Evolutionary conservation across 2,329 filamentous ascomycete genomes (phyloP).

Genomic region (Zymoseptoria crescenta): DNA sequence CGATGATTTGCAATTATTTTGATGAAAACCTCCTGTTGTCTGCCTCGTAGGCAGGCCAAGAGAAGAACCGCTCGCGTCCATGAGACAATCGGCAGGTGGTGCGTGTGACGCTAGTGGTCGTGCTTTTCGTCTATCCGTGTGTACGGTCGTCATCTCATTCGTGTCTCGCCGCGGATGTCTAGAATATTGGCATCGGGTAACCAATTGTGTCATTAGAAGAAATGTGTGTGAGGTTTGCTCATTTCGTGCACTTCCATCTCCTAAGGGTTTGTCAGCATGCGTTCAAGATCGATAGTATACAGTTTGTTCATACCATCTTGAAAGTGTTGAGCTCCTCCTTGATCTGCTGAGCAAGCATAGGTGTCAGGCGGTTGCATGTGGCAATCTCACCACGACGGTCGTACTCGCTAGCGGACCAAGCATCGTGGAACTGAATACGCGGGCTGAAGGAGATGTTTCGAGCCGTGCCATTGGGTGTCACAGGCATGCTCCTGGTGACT

Average conservation of each 20-base stretch:
- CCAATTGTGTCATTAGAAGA: conserved; percentile 66
- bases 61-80: neutral
- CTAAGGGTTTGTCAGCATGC: conserved; percentile 48
- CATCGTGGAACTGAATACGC: conserved; percentile 89
- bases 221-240: conserved; percentile 99
- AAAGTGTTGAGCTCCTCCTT: conserved; percentile 99
- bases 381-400: conserved; percentile 93
- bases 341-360: conserved; percentile 96
- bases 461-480: conserved; percentile 62
- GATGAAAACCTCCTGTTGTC: neutral
- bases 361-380: conserved; percentile 94
- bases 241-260: conserved; percentile 99
- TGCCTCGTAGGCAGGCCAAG: neutral
- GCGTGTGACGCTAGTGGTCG: neutral
- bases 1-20: neutral
- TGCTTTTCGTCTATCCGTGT: conserved; percentile 10
- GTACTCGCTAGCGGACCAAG: conserved; percentile 92
- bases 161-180: conserved; percentile 11
- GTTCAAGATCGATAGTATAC: neutral
- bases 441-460: conserved; percentile 72
- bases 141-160: conserved; percentile 13
- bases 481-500: conserved; percentile 72
- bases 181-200: neutral
- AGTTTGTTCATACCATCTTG: conserved; percentile 76
- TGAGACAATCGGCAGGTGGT: neutral